Evolutionary conservation across 2,329 filamentous ascomycete species (phyloP).

Genomic region (Tricladium varicosporioides): DNA sequence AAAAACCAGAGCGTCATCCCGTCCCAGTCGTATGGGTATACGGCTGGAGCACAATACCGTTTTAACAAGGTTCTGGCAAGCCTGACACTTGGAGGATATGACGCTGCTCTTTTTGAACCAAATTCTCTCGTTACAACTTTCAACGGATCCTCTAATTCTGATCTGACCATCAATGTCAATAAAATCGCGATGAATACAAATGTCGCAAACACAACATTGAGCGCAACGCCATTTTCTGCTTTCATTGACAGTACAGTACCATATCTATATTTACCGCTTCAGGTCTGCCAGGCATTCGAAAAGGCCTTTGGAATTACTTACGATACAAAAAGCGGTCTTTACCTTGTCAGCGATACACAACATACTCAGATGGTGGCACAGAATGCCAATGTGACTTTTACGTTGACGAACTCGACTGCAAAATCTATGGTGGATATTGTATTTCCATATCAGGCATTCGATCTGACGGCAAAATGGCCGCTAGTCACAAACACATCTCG

Average conservation of each 20-base stretch:
- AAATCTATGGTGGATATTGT: conserved; percentile 30
- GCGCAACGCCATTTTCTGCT: conserved; percentile 33
- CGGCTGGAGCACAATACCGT: conserved; percentile 41
- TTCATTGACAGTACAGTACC: conserved; percentile 61
- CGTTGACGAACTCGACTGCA: conserved; percentile 14
- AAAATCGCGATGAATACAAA: conserved; percentile 39
- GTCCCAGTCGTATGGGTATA: conserved; percentile 43
- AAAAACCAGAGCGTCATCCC: conserved; percentile 38
- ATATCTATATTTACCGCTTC: conserved; percentile 58
- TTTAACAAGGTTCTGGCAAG: conserved; percentile 20
- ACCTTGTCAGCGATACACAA: conserved; percentile 53
- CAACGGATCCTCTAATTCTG: conserved; percentile 38
- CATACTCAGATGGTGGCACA: conserved; percentile 24
- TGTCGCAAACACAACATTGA: conserved; percentile 28
- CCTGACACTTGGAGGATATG: conserved; percentile 41
- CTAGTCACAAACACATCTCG: conserved; percentile 25
- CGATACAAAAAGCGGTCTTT: conserved; percentile 60
- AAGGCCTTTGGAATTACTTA: conserved; percentile 60
- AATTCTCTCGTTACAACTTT: conserved; percentile 39
- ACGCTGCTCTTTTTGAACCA: conserved; percentile 37
- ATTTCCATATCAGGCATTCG: conserved; percentile 40
- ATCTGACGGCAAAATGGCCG: conserved; percentile 36
- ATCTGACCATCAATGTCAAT: conserved; percentile 40
- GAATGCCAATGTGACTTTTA: conserved; percentile 33
- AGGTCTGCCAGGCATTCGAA: conserved; percentile 63